Evolutionary conservation across 805 yeast genomes (phyloP), one percentile per base, ranked within the genome.

Genomic region (Monosporozyma aerobia): DNA sequence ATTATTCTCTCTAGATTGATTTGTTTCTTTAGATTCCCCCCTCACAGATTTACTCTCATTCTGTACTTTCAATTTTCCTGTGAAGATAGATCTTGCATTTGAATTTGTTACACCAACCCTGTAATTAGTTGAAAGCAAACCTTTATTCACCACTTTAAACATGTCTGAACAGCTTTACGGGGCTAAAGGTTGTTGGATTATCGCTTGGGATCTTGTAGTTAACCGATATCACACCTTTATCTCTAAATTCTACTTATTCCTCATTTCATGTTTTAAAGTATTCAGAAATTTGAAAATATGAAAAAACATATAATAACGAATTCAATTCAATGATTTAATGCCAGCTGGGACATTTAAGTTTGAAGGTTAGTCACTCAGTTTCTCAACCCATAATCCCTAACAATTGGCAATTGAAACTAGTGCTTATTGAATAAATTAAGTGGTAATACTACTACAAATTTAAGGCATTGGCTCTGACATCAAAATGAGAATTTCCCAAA

Each of bases 401-500:
- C 6, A 11, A 3, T 35, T 35, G 13, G 16, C 39, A 4, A 35
- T 35, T 35, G 8, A 35, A 35, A 35, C 16, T n/a, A 13, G 39
- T 35, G 13, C 14, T 14, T 4, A 35, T n/a, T 14, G n/a, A 3
- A 5, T 35, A 6, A 32, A 6, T 35, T 35, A 35, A 13, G 39
- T 35, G 19, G 39, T 7, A n/a, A 11, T 13, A 35, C 13, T 5
- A 35, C 4, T 14, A 35, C 39, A 3, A 35, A 35, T 35, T 14
- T 35, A 35, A 35, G 4, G 19, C n/a, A 6, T 14, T 35, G n/a
- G n/a, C 3, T 35, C 14, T 40, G 44, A 19, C 27, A 40, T 22
- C 23, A 22, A 19, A 13, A 54, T 54, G 57, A 52, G 52, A 35
- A 39, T 45, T 14, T 43, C 47, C 13, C 44, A 39, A 33, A 37